A percentile compares a stretch with the other conserved stretches of the same genome.
Conservation (phyloP, 108 stramenopile species). For the Hondaea fermentalgiana region DNA sequence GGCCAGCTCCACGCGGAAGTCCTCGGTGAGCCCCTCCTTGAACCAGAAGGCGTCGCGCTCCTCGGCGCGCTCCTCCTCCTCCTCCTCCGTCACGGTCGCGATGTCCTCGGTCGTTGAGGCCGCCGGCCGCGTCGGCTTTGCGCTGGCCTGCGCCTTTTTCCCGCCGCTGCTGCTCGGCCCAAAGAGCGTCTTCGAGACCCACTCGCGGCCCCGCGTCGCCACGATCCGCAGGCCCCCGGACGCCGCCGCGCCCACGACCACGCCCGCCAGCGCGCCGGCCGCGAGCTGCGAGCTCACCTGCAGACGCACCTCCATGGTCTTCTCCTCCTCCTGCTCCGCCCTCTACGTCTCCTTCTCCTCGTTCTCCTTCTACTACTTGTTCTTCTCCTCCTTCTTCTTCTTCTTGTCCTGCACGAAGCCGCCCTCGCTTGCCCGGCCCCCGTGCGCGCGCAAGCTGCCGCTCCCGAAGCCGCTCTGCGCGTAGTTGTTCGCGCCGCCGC, state of each 20-base stretch:
- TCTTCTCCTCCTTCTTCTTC: neutral
- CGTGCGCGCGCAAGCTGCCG: too few species aligned
- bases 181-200: neutral
- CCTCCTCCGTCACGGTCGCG: too few species aligned
- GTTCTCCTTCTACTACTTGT: neutral
- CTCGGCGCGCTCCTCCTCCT: neutral
- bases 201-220: neutral
- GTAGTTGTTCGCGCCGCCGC: too few species aligned
- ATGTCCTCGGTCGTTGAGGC: neutral
- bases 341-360: neutral
- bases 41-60: constrained; percentile 25
- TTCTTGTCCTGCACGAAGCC: too few species aligned
- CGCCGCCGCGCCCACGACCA: neutral
- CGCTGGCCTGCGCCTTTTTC: neutral
- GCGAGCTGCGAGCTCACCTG: neutral
- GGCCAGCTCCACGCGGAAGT: constrained; percentile 32
- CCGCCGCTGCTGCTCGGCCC: neutral
- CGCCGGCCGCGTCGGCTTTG: neutral
- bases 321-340: neutral
- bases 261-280: neutral
- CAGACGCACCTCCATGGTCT: neutral
- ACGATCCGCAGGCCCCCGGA: neutral
- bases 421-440: too few species aligned
- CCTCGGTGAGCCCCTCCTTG: constrained; percentile 21
- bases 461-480: too few species aligned